These are phyloP conservation scores for Ettlia oleoabundans DNA, from an alignment of 139 green algal species.

Conservation along the genomic window DNA sequence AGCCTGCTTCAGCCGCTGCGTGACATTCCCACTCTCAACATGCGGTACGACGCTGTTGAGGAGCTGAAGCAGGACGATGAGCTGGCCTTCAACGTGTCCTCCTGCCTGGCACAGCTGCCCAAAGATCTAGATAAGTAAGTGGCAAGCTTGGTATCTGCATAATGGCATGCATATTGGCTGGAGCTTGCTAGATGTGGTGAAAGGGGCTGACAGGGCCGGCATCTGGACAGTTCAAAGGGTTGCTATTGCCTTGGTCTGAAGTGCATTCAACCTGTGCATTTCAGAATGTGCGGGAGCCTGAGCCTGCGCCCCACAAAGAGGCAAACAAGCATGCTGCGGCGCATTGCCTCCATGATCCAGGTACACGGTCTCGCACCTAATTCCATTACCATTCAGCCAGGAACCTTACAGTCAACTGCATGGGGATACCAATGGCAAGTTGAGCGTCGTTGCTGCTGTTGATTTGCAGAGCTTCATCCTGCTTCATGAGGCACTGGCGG, in stretches of 20 bases:
- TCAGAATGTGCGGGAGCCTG: slow-evolving; percentile 57
- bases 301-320: slow-evolving; percentile 17
- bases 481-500: slow-evolving; percentile 56
- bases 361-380: too few species aligned
- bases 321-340: slow-evolving; percentile 22
- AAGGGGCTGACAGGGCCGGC: too few species aligned
- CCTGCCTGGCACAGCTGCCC: slow-evolving; percentile 51
- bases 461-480: slow-evolving; percentile 54
- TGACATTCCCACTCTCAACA: slow-evolving; percentile 72
- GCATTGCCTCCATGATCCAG: slow-evolving; percentile 53
- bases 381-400: too few species aligned
- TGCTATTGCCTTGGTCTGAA: background rate
- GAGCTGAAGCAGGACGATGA: slow-evolving; percentile 54
- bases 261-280: background rate
- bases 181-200: too few species aligned
- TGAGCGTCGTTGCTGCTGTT: background rate
- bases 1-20: slow-evolving; percentile 90
- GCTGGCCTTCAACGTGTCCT: slow-evolving; percentile 26
- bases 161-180: background rate
- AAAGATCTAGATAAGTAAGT: slow-evolving; percentile 65
- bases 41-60: slow-evolving; percentile 61
- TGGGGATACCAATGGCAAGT: too few species aligned
- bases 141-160: too few species aligned
- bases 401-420: too few species aligned
- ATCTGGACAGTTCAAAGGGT: background rate